Evolutionary conservation across 2,329 filamentous ascomycete genomes (phyloP).

Genomic region (Xylariaceae sp.): DNA sequence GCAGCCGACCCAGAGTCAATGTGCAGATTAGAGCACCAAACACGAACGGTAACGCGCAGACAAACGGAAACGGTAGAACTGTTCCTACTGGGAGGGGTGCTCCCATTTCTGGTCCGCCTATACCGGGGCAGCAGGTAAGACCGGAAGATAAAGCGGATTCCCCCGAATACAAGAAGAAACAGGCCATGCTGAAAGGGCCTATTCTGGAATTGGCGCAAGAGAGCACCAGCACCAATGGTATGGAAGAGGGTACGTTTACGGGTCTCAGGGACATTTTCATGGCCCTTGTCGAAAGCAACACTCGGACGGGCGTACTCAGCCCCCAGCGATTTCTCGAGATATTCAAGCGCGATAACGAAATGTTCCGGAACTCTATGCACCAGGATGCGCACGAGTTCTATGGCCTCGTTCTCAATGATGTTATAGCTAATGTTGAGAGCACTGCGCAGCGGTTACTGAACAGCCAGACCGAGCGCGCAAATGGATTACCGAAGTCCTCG

Average conservation of each 20-base stretch:
- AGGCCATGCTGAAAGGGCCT: conserved; percentile 81
- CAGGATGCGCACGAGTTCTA: conserved; percentile 98
- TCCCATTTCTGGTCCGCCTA: conserved; percentile 49
- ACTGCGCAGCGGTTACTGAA: conserved; percentile 64
- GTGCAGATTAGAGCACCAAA: conserved; percentile 55
- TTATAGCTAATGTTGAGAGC: conserved; percentile 90
- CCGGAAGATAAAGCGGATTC: conserved; percentile 93
- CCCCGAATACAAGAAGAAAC: conserved; percentile 96
- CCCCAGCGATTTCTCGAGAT: conserved; percentile 92
- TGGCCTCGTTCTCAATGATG: conserved; percentile 89
- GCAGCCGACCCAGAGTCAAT: conserved; percentile 49
- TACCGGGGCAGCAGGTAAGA: conserved; percentile 50
- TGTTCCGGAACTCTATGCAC: conserved; percentile 96
- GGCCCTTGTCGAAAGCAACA: conserved; percentile 73
- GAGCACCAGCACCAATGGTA: conserved; percentile 74
- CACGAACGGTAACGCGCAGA: conserved; percentile 43
- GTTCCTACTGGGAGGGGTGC: conserved; percentile 50
- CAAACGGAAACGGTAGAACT: conserved; percentile 46
- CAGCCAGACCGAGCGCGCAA: conserved; percentile 39
- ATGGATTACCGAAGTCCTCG: conserved; percentile 48
- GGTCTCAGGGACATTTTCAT: conserved; percentile 95
- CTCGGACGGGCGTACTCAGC: conserved; percentile 83
- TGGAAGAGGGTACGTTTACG: conserved; percentile 93
- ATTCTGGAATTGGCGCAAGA: conserved; percentile 80
- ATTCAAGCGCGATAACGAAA: conserved; percentile 88